Base-by-base conservation (phyloP, 805 yeast genomes). In the Lachancea dasiensis region DNA sequence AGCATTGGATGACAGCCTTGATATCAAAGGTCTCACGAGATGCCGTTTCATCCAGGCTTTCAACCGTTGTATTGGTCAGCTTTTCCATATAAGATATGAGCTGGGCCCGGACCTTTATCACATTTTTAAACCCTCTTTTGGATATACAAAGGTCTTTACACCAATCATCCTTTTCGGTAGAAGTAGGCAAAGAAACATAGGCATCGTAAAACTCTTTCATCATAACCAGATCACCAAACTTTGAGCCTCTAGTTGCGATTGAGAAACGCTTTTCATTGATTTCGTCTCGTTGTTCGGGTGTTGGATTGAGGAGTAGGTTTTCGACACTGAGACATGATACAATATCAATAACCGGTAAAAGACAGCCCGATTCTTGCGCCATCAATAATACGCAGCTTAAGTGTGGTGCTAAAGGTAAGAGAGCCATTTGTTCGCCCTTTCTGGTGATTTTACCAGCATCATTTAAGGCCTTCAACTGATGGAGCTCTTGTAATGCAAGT, bases 251-350 rank as follows among this genome's bases (percentile, higher is more conserved):
- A 1, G 79, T 77, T 54, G 92, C 81, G 38, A 76, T 64, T 39
- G 75, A 79, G 34, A 79, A 67, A 49, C 97, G 70, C 47, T 71
- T 74, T 53, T 77, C 86, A 60, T 85, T 86, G 15, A 90, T 75
- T 42, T 83, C 95, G 50, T 92, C 96, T 44, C 97, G 69, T 37
- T 69, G 65, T 38, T 87, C 95, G 2, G 82, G 79, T 34, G 79
- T 70, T 1, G 96, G 95, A 45, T 83, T 86, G 50, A 85, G 54
- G 18, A 92, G 60, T 51, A 92, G 68, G 54, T 90, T 92, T 49
- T 90, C 97, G 5, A 92, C 96, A 11, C 95, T 86, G 17, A 92
- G 69, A 61, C 97, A 90, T 0, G 97, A 78, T 2, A 85, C 94
- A 37, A 92, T 86, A 55, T 90, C 97, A 19, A 90, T 69, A 1